These are phyloP conservation scores for Cladorrhinum sp. DNA, from an alignment of 2,329 filamentous ascomycete species.

Conservation along the genomic window DNA sequence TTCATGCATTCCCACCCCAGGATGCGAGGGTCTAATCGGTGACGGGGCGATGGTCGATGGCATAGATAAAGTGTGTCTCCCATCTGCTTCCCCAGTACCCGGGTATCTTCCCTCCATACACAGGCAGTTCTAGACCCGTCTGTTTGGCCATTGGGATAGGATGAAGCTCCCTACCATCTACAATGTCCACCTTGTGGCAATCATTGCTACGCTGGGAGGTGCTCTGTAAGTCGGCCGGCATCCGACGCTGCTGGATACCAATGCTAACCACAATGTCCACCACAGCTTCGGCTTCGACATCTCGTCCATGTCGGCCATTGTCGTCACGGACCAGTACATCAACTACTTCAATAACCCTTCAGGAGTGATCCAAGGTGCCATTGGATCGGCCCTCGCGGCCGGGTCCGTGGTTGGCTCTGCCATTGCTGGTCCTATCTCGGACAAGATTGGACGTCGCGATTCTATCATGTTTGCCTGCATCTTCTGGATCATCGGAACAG, in stretches of 20 bases:
- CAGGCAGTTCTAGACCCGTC: conserved; percentile 1
- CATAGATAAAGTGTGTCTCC: conserved; percentile 4
- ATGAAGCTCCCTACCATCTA: conserved; percentile 47
- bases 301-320: conserved; percentile 56
- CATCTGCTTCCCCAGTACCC: not conserved
- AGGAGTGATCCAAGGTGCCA: conserved; percentile 48
- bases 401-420: conserved; percentile 50
- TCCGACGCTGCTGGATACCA: not conserved
- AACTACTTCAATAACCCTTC: conserved; percentile 49
- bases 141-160: conserved; percentile 10
- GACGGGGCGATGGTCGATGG: not conserved
- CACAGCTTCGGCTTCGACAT: conserved; percentile 53
- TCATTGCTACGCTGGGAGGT: conserved; percentile 51
- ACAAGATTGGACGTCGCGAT: conserved; percentile 45
- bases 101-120: not conserved
- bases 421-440: conserved; percentile 47
- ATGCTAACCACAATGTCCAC: not conserved
- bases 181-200: conserved; percentile 52
- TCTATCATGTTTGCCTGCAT: conserved; percentile 44
- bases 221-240: conserved; percentile 37
- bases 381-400: conserved; percentile 50
- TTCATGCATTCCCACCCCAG: not conserved
- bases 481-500: conserved; percentile 56
- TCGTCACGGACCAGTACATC: conserved; percentile 49
- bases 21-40: not conserved